Percentiles rank a stretch among this genome's conserved stretches.
Evolutionary conservation across 169 alveolate species (phyloP).

Genomic region (Plasmodium gonderi): DNA sequence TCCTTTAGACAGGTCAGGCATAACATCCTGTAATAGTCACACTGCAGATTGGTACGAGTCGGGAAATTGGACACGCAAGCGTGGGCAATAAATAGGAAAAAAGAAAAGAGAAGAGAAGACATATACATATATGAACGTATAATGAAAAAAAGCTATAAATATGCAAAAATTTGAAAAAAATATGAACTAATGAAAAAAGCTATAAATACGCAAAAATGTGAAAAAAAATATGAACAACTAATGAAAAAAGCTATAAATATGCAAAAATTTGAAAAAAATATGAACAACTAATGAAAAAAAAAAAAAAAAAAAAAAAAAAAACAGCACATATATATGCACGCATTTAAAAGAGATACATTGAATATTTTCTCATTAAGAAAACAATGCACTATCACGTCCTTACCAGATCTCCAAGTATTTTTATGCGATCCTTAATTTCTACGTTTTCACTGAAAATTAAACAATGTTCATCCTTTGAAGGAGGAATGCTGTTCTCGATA

Average conservation of each 20-base stretch:
- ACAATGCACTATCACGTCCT: too few relatives aligned
- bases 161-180: neutral
- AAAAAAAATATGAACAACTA: neutral
- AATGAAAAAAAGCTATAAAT: neutral
- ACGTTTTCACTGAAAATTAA: neutral
- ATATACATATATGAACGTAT: neutral
- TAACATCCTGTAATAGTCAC: conserved; percentile 51
- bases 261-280: neutral
- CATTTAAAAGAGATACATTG: too few relatives aligned
- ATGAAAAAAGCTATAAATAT: conserved; percentile 1
- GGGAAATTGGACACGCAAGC: too few relatives aligned
- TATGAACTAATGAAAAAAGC: conserved; percentile 1
- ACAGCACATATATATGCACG: too few relatives aligned
- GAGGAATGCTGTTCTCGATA: neutral
- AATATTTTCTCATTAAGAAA: too few relatives aligned
- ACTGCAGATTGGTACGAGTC: conserved; percentile 9
- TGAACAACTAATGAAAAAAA: neutral
- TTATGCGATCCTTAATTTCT: conserved; percentile 18
- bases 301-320: neutral
- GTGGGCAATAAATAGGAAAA: neutral
- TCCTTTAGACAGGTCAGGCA: conserved; percentile 64
- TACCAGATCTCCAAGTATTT: conserved; percentile 40
- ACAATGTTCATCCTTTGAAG: neutral
- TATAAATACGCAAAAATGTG: neutral
- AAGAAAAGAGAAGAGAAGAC: neutral